Percentiles rank a stretch among this genome's conserved stretches.
Evolutionary conservation across 176 grass and related monocot genomes (phyloP).

Genomic region (Zoysia japonica): DNA sequence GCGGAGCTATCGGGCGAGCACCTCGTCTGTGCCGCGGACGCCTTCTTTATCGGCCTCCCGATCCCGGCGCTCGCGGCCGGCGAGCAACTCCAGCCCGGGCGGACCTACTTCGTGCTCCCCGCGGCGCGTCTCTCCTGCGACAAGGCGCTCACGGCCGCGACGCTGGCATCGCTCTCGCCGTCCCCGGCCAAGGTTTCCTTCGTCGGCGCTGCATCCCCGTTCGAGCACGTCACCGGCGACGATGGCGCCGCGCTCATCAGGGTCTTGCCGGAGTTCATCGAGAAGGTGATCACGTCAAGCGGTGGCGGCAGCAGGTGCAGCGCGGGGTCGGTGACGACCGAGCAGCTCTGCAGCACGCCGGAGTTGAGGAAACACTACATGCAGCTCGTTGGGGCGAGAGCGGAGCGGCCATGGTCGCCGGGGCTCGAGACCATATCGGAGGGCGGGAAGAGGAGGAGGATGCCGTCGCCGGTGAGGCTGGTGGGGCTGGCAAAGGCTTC

Average conservation of each 20-base stretch:
- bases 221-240: conserved; percentile 65
- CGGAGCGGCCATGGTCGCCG: conserved; percentile 74
- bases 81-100: conserved; percentile 59
- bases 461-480: conserved; percentile 47
- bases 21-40: conserved; percentile 63
- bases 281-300: conserved; percentile 54
- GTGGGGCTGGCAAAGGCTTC: conserved; percentile 30
- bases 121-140: conserved; percentile 52
- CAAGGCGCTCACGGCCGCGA: conserved; percentile 66
- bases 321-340: background rate
- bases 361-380: conserved; percentile 88
- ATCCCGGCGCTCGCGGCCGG: conserved; percentile 54
- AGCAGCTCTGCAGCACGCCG: conserved; percentile 70
- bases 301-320: background rate
- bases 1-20: conserved; percentile 50
- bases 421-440: conserved; percentile 81
- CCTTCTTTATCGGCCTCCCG: conserved; percentile 83
- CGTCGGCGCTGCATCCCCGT: conserved; percentile 47
- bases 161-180: conserved; percentile 74
- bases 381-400: conserved; percentile 64
- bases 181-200: conserved; percentile 44
- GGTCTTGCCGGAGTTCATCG: conserved; percentile 81
- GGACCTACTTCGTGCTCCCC: conserved; percentile 80
- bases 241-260: conserved; percentile 71
- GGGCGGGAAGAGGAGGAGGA: conserved; percentile 44